A percentile compares a stretch with the other conserved stretches of the same genome.
These are phyloP conservation scores for Aspergillus bertholletiae DNA, from an alignment of 495 filamentous ascomycete species.

Conservation along the genomic window DNA sequence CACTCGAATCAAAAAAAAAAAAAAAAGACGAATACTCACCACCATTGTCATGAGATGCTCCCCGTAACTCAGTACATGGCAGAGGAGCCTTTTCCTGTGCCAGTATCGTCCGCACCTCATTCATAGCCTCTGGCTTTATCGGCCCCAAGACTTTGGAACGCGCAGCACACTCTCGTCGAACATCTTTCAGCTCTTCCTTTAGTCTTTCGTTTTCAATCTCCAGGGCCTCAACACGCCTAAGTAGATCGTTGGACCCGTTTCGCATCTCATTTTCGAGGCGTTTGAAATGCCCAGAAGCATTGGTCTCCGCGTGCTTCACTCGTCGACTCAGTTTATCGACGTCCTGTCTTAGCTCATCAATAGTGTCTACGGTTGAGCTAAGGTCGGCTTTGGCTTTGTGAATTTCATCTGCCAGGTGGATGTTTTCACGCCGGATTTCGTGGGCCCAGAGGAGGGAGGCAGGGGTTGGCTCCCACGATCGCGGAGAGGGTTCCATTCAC, in stretches of 20 bases:
- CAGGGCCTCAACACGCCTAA: not conserved
- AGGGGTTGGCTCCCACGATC: conserved; percentile 3
- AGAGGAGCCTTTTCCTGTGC: not conserved
- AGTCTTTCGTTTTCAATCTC: not conserved
- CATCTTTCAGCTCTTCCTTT: not conserved
- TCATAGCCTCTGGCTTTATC: not conserved
- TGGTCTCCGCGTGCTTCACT: not conserved
- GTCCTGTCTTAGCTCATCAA: conserved; percentile 1
- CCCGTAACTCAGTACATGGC: not conserved
- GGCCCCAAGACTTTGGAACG: not conserved
- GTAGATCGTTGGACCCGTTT: not conserved
- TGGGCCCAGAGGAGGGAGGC: conserved; percentile 31
- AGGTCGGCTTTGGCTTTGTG: conserved; percentile 9
- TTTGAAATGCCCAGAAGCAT: not conserved
- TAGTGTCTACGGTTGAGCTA: conserved; percentile 4
- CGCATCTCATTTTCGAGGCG: not conserved
- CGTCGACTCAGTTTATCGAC: conserved; percentile 3
- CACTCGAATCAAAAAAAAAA: not conserved
- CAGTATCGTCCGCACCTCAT: not conserved
- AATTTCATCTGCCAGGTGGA: conserved; percentile 20
- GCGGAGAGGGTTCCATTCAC: conserved; percentile 2
- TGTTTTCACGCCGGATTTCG: conserved; percentile 32
- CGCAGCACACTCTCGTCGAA: not conserved
- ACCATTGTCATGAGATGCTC: not conserved
- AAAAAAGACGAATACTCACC: not conserved